Percentiles rank a stretch among this genome's conserved stretches.
Evolutionary conservation across 2,329 filamentous ascomycete species (phyloP).

Genomic region (Xylariaceae sp.): DNA sequence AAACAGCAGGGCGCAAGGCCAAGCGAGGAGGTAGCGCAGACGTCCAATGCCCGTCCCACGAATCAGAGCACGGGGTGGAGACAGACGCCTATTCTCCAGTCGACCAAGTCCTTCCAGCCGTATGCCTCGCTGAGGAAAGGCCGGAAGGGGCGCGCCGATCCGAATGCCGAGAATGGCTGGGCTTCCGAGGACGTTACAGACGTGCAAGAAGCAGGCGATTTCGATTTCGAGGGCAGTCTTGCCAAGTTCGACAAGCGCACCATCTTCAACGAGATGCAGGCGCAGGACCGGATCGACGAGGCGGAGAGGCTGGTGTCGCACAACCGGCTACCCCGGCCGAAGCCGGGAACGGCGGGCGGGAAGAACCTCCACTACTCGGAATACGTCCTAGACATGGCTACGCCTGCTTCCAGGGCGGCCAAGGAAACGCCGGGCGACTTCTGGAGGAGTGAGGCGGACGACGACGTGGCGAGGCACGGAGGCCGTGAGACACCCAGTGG

Average conservation of each 20-base stretch:
- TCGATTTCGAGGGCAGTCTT: conserved; percentile 84
- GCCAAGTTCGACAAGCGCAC: conserved; percentile 93
- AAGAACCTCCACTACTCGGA: conserved; percentile 91
- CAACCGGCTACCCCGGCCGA: conserved; percentile 61
- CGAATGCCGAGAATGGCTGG: conserved; percentile 68
- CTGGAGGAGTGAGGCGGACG: conserved; percentile 73
- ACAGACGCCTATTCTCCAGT: conserved; percentile 55
- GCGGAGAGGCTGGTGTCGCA: conserved; percentile 86
- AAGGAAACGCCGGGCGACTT: conserved; percentile 44
- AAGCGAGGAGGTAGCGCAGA: conserved; percentile 13
- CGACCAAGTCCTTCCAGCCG: conserved; percentile 57
- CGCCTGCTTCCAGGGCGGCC: conserved; percentile 30
- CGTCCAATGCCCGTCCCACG: conserved; percentile 19
- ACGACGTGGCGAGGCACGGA: conserved; percentile 41
- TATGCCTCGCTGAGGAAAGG: conserved; percentile 54
- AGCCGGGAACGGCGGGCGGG: conserved; percentile 67
- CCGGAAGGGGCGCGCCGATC: conserved; percentile 38
- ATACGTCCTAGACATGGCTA: conserved; percentile 71
- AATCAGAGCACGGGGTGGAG: conserved; percentile 50
- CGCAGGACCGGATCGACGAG: conserved; percentile 83
- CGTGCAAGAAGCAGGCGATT: conserved; percentile 87
- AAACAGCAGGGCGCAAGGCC: conserved; percentile 16
- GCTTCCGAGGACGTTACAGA: conserved; percentile 94
- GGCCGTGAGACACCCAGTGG: conserved; percentile 43
- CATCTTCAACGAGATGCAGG: conserved; percentile 86